Conservation (phyloP, 768 basidiomycete genomes). For the Calocera cornea region DNA sequence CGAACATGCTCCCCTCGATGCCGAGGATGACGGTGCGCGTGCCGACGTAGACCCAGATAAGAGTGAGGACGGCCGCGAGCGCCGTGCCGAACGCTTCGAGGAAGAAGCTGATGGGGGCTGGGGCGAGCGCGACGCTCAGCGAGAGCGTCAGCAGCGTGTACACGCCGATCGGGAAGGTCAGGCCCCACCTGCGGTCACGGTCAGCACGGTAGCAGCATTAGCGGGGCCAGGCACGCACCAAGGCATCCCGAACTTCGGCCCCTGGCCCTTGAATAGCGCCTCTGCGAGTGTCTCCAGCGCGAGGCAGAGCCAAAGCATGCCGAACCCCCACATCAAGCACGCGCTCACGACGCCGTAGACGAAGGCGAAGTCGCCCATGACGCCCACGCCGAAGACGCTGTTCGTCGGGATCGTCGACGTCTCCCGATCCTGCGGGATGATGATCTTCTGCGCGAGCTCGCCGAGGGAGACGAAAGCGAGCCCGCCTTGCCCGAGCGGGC, state of each 20-base stretch:
- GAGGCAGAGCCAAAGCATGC: neutral
- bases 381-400: neutral
- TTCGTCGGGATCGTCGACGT: neutral
- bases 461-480: constrained; percentile 18
- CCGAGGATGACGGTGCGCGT: neutral
- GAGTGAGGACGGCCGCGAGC: neutral
- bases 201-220: neutral
- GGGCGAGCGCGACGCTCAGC: neutral
- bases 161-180: neutral
- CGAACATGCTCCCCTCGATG: constrained; percentile 2
- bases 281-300: neutral
- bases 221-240: neutral
- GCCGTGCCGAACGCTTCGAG: neutral
- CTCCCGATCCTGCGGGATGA: neutral
- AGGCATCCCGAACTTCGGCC: constrained; percentile 2
- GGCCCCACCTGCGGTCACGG: neutral
- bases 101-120: neutral
- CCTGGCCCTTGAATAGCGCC: neutral
- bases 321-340: neutral
- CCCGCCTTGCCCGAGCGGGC: constrained; percentile 25
- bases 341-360: neutral
- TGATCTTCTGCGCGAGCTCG: neutral
- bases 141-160: neutral
- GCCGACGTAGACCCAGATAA: neutral
- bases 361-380: neutral